Conservation (phyloP, 495 filamentous ascomycete species). For the Lindgomyces ingoldianus region DNA sequence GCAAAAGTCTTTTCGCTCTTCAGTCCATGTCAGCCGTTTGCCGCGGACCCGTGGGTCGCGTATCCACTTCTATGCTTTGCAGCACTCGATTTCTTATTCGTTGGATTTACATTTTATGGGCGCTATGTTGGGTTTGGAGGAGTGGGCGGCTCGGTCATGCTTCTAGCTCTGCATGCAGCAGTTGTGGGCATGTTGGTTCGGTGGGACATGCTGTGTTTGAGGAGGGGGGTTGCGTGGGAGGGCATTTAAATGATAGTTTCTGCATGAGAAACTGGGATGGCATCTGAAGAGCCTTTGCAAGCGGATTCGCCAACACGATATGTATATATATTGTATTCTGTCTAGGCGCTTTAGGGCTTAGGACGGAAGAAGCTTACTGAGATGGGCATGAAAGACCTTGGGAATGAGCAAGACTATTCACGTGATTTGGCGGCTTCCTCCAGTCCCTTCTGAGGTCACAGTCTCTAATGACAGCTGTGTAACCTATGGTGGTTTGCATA, state of each 20-base stretch:
- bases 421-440: too few relatives aligned
- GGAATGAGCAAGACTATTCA: too few relatives aligned
- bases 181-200: constrained; percentile 18
- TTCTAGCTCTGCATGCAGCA: constrained; percentile 32
- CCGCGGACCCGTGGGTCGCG: constrained; percentile 57
- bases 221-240: not conserved
- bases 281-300: not conserved
- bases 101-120: constrained; percentile 21
- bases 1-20: constrained; percentile 57
- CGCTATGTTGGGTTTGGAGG: constrained; percentile 26
- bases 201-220: constrained; percentile 34
- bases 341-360: not conserved
- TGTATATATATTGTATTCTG: too few relatives aligned
- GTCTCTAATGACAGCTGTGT: too few relatives aligned
- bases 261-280: not conserved
- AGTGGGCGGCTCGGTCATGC: constrained; percentile 14
- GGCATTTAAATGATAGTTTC: not conserved
- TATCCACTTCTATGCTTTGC: constrained; percentile 65
- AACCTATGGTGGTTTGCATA: too few relatives aligned
- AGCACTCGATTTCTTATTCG: constrained; percentile 49
- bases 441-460: too few relatives aligned
- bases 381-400: too few relatives aligned
- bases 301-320: not conserved
- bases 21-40: constrained; percentile 63
- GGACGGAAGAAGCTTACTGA: not conserved